These are phyloP conservation scores for Coniochaeta sp. DNA, from an alignment of 2,329 filamentous ascomycete species.

Conservation along the genomic window DNA sequence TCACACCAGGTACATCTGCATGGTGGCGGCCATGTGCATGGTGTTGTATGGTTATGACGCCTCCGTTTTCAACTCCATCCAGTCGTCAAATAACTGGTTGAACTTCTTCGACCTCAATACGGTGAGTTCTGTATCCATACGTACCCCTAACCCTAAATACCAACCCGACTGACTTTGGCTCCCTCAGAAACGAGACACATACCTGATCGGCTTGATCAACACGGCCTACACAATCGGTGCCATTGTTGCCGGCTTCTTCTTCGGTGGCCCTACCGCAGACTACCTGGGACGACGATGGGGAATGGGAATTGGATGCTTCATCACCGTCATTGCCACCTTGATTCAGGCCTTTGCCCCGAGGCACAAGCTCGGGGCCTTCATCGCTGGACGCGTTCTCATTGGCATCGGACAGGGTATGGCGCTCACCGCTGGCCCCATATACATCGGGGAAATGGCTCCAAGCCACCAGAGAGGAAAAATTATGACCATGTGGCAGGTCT, in stretches of 20 bases:
- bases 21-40: slow-evolving; percentile 68
- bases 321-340: slow-evolving; percentile 62
- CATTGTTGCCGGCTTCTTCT: slow-evolving; percentile 62
- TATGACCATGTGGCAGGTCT: slow-evolving; percentile 65
- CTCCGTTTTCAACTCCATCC: slow-evolving; percentile 66
- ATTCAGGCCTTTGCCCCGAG: slow-evolving; percentile 59
- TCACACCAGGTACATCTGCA: slow-evolving; percentile 56
- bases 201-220: slow-evolving; percentile 48
- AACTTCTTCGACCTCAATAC: slow-evolving; percentile 49
- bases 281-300: slow-evolving; percentile 54
- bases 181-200: slow-evolving; percentile 29
- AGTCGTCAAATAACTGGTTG: slow-evolving; percentile 60
- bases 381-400: slow-evolving; percentile 61
- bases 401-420: slow-evolving; percentile 65
- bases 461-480: slow-evolving; percentile 23
- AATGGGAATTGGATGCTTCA: slow-evolving; percentile 56
- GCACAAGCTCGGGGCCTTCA: slow-evolving; percentile 57
- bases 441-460: slow-evolving; percentile 62
- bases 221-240: slow-evolving; percentile 66
- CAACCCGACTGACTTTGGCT: slow-evolving; percentile 7
- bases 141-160: too few species aligned
- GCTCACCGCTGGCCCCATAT: slow-evolving; percentile 60
- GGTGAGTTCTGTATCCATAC: slow-evolving; percentile 11
- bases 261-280: slow-evolving; percentile 57
- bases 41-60: slow-evolving; percentile 70